Conservation (phyloP, 768 basidiomycete genomes). For the Tylopilus subfusipes region DNA sequence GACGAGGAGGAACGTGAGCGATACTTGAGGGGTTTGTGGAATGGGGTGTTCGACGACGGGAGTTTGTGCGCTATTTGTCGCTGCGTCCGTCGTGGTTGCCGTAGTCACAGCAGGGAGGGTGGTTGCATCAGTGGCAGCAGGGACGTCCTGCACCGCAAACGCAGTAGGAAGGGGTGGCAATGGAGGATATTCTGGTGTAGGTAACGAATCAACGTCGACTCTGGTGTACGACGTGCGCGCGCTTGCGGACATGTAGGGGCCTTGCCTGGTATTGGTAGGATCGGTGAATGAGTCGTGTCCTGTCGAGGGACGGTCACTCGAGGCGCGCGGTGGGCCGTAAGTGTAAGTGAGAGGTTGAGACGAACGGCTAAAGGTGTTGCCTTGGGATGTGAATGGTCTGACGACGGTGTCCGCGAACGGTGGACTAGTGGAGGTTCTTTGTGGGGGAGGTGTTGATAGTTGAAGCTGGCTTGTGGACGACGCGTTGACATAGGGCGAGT, state of each 20-base stretch:
- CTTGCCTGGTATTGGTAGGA: slow-evolving; percentile 1
- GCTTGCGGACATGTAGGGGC: slow-evolving; percentile 37
- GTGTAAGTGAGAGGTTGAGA: slow-evolving; percentile 7
- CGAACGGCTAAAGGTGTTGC: slow-evolving; percentile 11
- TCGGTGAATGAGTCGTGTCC: slow-evolving; percentile 8
- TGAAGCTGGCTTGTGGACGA: not conserved
- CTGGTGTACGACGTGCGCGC: slow-evolving; percentile 54
- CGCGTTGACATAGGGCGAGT: not conserved
- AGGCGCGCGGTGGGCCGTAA: not conserved
- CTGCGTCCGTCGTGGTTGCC: not conserved
- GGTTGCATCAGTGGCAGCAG: not conserved
- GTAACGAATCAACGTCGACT: slow-evolving; percentile 37
- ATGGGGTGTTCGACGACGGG: slow-evolving; percentile 21
- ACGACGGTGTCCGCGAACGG: slow-evolving; percentile 27
- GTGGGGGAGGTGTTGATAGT: not conserved
- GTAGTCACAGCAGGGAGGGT: not conserved
- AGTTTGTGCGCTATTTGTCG: slow-evolving; percentile 2
- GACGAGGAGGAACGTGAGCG: slow-evolving; percentile 69
- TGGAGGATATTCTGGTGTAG: slow-evolving; percentile 22
- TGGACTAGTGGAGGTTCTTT: slow-evolving; percentile 10
- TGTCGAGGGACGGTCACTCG: slow-evolving; percentile 20
- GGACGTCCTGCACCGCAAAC: slow-evolving; percentile 1
- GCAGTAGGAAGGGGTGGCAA: slow-evolving; percentile 21
- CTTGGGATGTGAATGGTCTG: slow-evolving; percentile 31
- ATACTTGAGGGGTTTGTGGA: slow-evolving; percentile 61